Conservation (phyloP, 2,329 filamentous ascomycete species). For the Penicillium sp. region DNA sequence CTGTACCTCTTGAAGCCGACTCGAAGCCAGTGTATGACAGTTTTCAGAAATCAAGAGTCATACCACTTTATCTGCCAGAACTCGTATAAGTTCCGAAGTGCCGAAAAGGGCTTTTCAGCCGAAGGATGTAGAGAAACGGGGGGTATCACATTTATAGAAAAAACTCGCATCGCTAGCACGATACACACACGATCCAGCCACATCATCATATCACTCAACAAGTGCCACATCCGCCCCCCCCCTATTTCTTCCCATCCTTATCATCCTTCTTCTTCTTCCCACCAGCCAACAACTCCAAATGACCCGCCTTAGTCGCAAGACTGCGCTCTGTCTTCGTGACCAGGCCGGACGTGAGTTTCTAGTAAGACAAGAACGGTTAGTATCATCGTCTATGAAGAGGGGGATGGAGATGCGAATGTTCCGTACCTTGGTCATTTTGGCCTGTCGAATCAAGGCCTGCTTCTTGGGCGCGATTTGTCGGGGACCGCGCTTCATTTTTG, state of each 20-base stretch:
- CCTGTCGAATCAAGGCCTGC: constrained; percentile 58
- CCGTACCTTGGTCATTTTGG: constrained; percentile 63
- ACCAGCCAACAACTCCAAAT: constrained; percentile 68
- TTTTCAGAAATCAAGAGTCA: too few species aligned
- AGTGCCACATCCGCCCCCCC: not conserved
- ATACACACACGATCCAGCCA: not conserved
- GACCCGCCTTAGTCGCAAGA: constrained; percentile 67
- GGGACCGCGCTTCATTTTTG: constrained; percentile 58
- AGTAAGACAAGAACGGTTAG: not conserved
- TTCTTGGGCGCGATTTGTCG: constrained; percentile 70
- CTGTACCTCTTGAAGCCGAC: not conserved
- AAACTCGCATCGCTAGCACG: constrained; percentile 8
- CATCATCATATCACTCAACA: too few species aligned
- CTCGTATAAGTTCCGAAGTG: too few species aligned
- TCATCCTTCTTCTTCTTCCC: constrained; percentile 60
- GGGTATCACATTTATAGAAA: constrained; percentile 28
- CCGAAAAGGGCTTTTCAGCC: too few species aligned
- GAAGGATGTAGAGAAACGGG: not conserved
- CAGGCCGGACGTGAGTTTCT: constrained; percentile 65
- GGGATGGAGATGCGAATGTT: not conserved
- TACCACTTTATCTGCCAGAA: too few species aligned
- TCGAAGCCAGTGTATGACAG: not conserved
- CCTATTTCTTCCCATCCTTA: constrained; percentile 36
- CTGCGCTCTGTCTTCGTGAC: constrained; percentile 67
- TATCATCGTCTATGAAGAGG: not conserved